Conservation (phyloP, 129 eudicot genomes). For the Lactuca sativa region DNA sequence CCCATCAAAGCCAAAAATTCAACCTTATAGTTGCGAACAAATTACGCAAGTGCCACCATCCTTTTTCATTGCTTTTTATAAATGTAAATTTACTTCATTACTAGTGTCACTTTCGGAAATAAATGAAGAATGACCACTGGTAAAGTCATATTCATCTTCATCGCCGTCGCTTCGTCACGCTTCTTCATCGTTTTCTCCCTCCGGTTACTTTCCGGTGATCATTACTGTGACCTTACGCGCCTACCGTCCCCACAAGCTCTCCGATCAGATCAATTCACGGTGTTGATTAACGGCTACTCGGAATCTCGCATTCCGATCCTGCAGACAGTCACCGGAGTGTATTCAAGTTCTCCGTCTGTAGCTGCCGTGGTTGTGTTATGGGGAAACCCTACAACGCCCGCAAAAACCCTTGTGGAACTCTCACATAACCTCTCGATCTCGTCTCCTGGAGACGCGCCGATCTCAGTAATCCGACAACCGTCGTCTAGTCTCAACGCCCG, state of each 20-base stretch:
- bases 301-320: conserved; percentile 73
- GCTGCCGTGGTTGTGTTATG: conserved; percentile 61
- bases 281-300: conserved; percentile 77
- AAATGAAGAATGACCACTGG: conserved; percentile 22
- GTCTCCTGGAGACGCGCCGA: conserved; percentile 52
- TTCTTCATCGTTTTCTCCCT: conserved; percentile 13
- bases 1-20: conserved; percentile 13
- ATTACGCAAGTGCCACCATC: conserved; percentile 32
- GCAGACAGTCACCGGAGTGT: conserved; percentile 51
- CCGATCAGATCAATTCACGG: conserved; percentile 77
- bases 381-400: conserved; percentile 72
- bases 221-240: conserved; percentile 34
- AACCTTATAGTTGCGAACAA: conserved; percentile 22
- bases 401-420: conserved; percentile 41
- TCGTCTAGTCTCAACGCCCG: conserved; percentile 65
- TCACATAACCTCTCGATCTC: conserved; percentile 53
- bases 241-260: conserved; percentile 42
- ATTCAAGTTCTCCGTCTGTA: conserved; percentile 53
- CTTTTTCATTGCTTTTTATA: conserved; percentile 4
- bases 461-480: conserved; percentile 51
- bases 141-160: conserved; percentile 13
- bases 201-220: conserved; percentile 29
- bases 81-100: neutral
- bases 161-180: conserved; percentile 19
- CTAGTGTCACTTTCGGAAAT: conserved; percentile 19